Evolutionary conservation across 75 land plant genomes (phyloP).

Genomic region (Pinus albicaulis): DNA sequence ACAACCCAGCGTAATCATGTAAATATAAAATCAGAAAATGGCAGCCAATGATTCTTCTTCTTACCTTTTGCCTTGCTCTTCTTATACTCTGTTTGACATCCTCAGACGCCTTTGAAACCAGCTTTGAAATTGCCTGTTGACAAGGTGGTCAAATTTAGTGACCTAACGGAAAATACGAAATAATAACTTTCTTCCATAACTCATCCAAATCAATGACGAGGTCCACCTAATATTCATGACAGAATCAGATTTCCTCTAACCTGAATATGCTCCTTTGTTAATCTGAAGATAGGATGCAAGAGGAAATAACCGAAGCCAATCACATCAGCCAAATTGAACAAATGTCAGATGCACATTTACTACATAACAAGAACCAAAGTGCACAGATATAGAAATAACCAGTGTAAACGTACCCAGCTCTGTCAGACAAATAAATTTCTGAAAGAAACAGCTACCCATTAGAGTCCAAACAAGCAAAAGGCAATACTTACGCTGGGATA

Average conservation of each 20-base stretch:
- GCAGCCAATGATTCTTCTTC: background rate
- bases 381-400: too few species aligned
- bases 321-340: too few species aligned
- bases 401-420: too few species aligned
- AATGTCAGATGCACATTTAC: too few species aligned
- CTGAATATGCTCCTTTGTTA: conserved; percentile 87
- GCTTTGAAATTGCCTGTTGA: conserved; percentile 74
- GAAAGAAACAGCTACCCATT: too few species aligned
- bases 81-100: conserved; percentile 89
- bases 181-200: too few species aligned
- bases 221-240: background rate
- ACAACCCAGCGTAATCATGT: background rate
- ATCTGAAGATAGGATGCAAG: conserved; percentile 39
- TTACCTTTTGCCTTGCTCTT: conserved; percentile 94
- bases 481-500: conserved; percentile 70
- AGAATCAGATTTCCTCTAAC: conserved; percentile 20
- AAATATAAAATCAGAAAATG: background rate
- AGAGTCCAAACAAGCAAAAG: too few species aligned
- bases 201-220: too few species aligned
- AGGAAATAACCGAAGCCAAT: background rate
- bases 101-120: conserved; percentile 79
- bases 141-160: background rate
- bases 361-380: too few species aligned
- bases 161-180: too few species aligned
- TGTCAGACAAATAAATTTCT: too few species aligned